phyloP scores from a whole-genome alignment of 2,329 filamentous ascomycete species.

The Pyrenophora seminiperda region DNA sequence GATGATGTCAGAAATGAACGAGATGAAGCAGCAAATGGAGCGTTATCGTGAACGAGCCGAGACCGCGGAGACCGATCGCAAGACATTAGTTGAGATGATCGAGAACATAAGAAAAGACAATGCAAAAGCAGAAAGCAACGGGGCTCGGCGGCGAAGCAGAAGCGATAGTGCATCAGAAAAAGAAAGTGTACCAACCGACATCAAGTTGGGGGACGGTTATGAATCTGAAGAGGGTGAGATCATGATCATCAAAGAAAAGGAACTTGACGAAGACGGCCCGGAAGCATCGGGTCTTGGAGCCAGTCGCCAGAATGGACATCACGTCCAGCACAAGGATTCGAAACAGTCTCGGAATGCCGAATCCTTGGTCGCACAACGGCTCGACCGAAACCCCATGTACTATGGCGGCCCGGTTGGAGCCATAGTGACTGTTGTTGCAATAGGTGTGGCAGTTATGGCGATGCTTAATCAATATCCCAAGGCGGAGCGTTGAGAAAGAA shows the following conservation, averaged over 20 bases:
- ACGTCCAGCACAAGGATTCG: slow-evolving; percentile 28
- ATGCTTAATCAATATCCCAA: slow-evolving; percentile 53
- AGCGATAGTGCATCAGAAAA: slow-evolving; percentile 26
- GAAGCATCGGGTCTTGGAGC: slow-evolving; percentile 23
- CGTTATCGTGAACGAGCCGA: slow-evolving; percentile 78
- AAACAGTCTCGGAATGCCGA: slow-evolving; percentile 30
- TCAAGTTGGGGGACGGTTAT: slow-evolving; percentile 19
- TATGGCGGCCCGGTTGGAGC: slow-evolving; percentile 48
- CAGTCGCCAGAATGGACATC: slow-evolving; percentile 40
- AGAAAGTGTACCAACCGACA: slow-evolving; percentile 9
- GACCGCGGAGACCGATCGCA: slow-evolving; percentile 77
- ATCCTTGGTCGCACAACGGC: slow-evolving; percentile 32
- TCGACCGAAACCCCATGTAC: slow-evolving; percentile 38
- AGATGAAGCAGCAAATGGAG: slow-evolving; percentile 80
- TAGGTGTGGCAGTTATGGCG: slow-evolving; percentile 50
- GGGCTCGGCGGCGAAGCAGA: slow-evolving; percentile 33
- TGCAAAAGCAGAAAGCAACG: slow-evolving; percentile 48
- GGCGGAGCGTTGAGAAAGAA: slow-evolving; percentile 49
- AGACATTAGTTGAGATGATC: slow-evolving; percentile 86
- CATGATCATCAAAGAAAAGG: slow-evolving; percentile 43
- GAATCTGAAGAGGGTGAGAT: slow-evolving; percentile 45
- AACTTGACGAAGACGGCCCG: slow-evolving; percentile 33
- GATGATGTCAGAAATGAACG: slow-evolving; percentile 79
- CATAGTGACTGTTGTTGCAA: slow-evolving; percentile 48
- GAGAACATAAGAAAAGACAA: slow-evolving; percentile 76